Evolutionary conservation across 768 basidiomycete species (phyloP), one percentile per base, ranked within the genome.

Genomic region (Auricularia sp.): DNA sequence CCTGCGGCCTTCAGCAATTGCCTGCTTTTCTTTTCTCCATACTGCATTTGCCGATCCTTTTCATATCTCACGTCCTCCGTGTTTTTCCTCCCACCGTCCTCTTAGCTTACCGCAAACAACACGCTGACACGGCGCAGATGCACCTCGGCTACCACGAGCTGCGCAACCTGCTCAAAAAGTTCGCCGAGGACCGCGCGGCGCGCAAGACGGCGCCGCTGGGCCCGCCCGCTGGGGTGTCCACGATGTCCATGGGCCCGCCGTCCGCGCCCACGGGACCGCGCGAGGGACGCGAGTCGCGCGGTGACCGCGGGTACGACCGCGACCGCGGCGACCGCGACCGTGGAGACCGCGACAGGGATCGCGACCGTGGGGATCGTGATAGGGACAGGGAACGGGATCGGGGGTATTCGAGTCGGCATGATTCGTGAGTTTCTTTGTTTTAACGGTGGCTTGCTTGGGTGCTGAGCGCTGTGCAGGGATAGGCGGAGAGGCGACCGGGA

Each of bases 61-160:
- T 42, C 39, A 14, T 42, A 7, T 58, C 58, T 34, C 66, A 63
- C 61, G 16, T 43, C 39, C 39, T 42, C 39, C 39, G 8, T 14
- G 8, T 42, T 18, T 7, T n/a, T 47, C 35, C n/a, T 23, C 59
- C 36, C 12, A 29, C 43, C 23, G 47, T 18, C 53, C 11, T 7
- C 6, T 7, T 6, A 34, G 10, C 23, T 3, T 29, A 3, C 29
- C 29, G 29, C 29, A 29, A 29, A 29, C 2, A 29, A 29, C 29
- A 29, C 59, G 29, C 42, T 42, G 21, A n/a, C 60, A 51, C 65
- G 8, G 36, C 56, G 59, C 74, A 98, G 97, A 96, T 99, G 92
- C 97, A 98, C 80, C 77, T 98, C 72, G 97, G 97, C 10, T 99
- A 99, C 78, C 94, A 98, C 75, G 95, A 98, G 77, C 82, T 99